Conservation (phyloP, 805 yeast genomes). For the Suhomyces canberraensis region DNA sequence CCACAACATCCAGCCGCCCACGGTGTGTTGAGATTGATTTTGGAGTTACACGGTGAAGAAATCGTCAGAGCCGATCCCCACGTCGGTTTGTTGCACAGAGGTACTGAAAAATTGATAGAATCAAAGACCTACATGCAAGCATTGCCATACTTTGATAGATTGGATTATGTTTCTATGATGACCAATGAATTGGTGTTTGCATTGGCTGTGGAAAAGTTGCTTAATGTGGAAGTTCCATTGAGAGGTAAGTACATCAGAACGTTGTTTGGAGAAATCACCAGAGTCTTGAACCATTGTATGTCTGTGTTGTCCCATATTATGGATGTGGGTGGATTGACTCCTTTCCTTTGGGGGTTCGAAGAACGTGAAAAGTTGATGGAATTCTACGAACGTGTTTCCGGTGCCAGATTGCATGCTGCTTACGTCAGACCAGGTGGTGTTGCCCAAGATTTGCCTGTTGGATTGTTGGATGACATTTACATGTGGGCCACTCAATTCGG, state of each 20-base stretch:
- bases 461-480: slow-evolving; percentile 83
- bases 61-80: slow-evolving; percentile 86
- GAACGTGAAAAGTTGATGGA: slow-evolving; percentile 93
- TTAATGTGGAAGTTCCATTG: slow-evolving; percentile 80
- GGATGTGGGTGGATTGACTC: slow-evolving; percentile 94
- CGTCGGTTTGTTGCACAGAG: slow-evolving; percentile 83
- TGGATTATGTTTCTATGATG: slow-evolving; percentile 86
- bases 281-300: slow-evolving; percentile 82
- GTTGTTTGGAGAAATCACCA: slow-evolving; percentile 81
- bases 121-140: slow-evolving; percentile 86
- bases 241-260: slow-evolving; percentile 85
- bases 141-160: slow-evolving; percentile 81
- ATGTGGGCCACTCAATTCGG: slow-evolving; percentile 97
- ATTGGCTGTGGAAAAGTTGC: slow-evolving; percentile 78
- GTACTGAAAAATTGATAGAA: slow-evolving; percentile 86
- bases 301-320: slow-evolving; percentile 82
- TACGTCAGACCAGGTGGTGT: slow-evolving; percentile 93
- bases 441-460: slow-evolving; percentile 81
- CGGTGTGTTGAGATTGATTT: slow-evolving; percentile 82
- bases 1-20: slow-evolving; percentile 96
- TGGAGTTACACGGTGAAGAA: slow-evolving; percentile 87
- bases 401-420: slow-evolving; percentile 86
- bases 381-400: slow-evolving; percentile 85
- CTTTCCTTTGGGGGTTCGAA: slow-evolving; percentile 92
- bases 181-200: slow-evolving; percentile 85